Percentiles rank a stretch among this genome's conserved stretches.
phyloP scores from a whole-genome alignment of 352 stramenopile species.

The Blastocystis sp. region DNA sequence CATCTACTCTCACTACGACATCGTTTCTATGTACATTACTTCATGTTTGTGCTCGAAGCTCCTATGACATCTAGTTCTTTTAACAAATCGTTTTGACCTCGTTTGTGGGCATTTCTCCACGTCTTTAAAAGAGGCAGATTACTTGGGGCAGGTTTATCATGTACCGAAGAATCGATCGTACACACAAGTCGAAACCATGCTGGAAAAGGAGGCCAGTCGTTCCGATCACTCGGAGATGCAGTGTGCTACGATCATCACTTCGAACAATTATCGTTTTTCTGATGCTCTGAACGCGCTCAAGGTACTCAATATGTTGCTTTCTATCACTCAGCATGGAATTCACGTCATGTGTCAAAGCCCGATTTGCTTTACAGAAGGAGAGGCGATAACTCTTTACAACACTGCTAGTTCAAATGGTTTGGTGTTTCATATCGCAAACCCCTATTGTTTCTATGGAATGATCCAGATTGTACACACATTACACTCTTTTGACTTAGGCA shows the following conservation, averaged over 20 bases:
- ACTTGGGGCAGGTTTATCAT: neutral
- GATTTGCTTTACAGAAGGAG: constrained; percentile 32
- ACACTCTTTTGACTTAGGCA: neutral
- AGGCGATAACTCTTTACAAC: neutral
- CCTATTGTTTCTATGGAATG: constrained; percentile 40
- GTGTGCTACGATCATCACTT: neutral
- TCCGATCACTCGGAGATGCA: neutral
- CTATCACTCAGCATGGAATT: neutral
- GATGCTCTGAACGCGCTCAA: neutral
- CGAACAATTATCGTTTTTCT: neutral
- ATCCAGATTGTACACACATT: neutral
- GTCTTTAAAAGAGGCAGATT: neutral
- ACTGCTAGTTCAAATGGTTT: neutral
- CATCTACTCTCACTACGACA: neutral
- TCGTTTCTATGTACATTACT: neutral
- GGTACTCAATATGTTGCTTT: neutral
- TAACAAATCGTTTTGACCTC: neutral
- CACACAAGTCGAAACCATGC: neutral
- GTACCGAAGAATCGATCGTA: neutral
- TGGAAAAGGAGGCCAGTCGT: neutral
- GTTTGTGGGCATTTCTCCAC: neutral
- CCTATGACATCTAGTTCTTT: neutral
- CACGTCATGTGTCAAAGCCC: neutral
- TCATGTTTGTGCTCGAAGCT: neutral
- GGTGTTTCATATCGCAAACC: constrained; percentile 1